A percentile compares a stretch with the other conserved stretches of the same genome.
Evolutionary conservation across 2,329 filamentous ascomycete genomes (phyloP).

Genomic region (Coniochaeta pulveracea): DNA sequence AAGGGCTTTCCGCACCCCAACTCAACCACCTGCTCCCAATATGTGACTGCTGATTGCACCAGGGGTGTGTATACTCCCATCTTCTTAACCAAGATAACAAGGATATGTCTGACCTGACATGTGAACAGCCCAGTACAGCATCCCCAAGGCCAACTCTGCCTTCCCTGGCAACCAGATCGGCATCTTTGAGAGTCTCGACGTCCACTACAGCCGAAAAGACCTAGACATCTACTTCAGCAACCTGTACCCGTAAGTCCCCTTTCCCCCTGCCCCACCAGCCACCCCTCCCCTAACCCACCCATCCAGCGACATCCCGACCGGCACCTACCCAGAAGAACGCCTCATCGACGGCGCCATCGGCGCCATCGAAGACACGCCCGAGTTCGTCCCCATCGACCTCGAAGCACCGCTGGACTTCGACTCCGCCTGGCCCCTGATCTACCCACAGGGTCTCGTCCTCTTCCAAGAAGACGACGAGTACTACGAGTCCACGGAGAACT

Average conservation of each 20-base stretch:
- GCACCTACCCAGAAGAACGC: conserved; percentile 18
- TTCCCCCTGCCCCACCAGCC: not conserved
- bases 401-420: conserved; percentile 27
- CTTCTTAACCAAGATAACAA: not conserved
- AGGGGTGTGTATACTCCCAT: conserved; percentile 4
- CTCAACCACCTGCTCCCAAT: conserved; percentile 6
- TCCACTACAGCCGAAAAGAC: conserved; percentile 22
- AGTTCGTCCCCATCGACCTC: conserved; percentile 14
- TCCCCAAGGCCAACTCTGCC: conserved; percentile 7
- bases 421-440: conserved; percentile 24
- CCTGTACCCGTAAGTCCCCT: conserved; percentile 6
- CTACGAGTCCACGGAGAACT: conserved; percentile 17
- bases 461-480: conserved; percentile 30
- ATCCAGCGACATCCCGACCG: conserved; percentile 15
- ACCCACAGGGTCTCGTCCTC: conserved; percentile 24
- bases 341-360: conserved; percentile 20
- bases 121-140: conserved; percentile 10
- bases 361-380: conserved; percentile 6
- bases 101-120: conserved; percentile 1
- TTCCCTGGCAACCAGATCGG: conserved; percentile 11
- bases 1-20: conserved; percentile 6
- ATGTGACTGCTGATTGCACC: conserved; percentile 8
- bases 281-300: not conserved
- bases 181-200: conserved; percentile 19
- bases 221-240: conserved; percentile 18